A percentile compares a stretch with the other conserved stretches of the same genome.
phyloP scores from a whole-genome alignment of 257 asterid genomes.

The Nicotiana sylvestris region DNA sequence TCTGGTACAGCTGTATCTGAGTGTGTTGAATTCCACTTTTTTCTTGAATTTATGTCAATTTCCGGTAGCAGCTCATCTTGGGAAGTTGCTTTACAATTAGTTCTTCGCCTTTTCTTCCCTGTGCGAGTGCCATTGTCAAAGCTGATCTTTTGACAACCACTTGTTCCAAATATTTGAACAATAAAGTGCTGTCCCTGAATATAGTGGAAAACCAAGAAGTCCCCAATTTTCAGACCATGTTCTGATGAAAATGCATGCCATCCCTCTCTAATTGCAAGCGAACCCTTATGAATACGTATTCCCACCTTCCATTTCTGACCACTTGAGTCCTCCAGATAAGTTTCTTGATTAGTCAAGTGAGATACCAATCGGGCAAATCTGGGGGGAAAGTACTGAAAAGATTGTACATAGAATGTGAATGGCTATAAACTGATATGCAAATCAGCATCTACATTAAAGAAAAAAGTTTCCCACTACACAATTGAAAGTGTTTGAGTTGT shows the following conservation, averaged over 20 bases:
- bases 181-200: constrained; percentile 33
- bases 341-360: constrained; percentile 30
- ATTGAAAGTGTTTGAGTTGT: neutral
- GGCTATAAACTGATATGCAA: neutral
- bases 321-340: constrained; percentile 43
- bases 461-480: neutral
- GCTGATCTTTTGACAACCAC: constrained; percentile 31
- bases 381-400: constrained; percentile 69
- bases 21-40: constrained; percentile 15
- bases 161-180: constrained; percentile 38
- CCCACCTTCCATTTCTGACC: constrained; percentile 43
- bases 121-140: neutral
- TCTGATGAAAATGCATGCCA: constrained; percentile 47
- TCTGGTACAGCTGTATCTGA: constrained; percentile 18
- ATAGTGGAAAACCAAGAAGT: constrained; percentile 35
- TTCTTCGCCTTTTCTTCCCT: constrained; percentile 12
- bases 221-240: constrained; percentile 41
- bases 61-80: constrained; percentile 12
- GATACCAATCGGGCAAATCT: constrained; percentile 25
- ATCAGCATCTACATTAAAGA: neutral
- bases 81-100: constrained; percentile 7
- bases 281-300: constrained; percentile 23
- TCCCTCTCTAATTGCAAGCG: constrained; percentile 49
- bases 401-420: constrained; percentile 1
- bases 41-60: constrained; percentile 1